Evolutionary conservation across 345 rosid genomes (phyloP).

Genomic region (Eutrema heterophyllum): DNA sequence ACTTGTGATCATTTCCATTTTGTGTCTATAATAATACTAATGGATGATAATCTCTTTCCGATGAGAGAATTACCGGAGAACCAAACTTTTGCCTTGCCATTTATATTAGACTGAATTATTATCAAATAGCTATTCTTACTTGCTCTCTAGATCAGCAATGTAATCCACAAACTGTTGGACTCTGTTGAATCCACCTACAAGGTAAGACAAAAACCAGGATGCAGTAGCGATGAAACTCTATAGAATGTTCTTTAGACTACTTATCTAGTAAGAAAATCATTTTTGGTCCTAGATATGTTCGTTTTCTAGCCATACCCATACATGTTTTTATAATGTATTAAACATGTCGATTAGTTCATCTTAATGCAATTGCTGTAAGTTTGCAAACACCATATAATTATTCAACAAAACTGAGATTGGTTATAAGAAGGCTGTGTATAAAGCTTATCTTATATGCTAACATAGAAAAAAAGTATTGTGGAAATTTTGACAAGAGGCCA

Average conservation of each 20-base stretch:
- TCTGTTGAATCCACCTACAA: slow-evolving; percentile 47
- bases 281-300: not conserved
- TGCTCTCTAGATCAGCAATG: slow-evolving; percentile 69
- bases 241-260: not conserved
- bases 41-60: not conserved
- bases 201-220: not conserved
- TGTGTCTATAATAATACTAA: not conserved
- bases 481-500: not conserved
- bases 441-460: not conserved
- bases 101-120: not conserved
- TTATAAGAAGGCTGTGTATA: not conserved
- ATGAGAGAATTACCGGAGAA: not conserved
- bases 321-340: not conserved
- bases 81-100: not conserved
- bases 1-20: not conserved
- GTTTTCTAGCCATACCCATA: not conserved
- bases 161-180: slow-evolving; percentile 68
- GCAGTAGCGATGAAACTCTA: not conserved
- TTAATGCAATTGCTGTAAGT: not conserved
- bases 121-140: slow-evolving; percentile 36
- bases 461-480: not conserved
- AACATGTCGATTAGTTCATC: not conserved
- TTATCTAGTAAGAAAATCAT: not conserved
- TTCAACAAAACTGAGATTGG: not conserved
- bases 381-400: not conserved